Percentiles rank a stretch among this genome's conserved stretches.
phyloP scores from a whole-genome alignment of 2,329 filamentous ascomycete species.

The Cytospora mali region DNA sequence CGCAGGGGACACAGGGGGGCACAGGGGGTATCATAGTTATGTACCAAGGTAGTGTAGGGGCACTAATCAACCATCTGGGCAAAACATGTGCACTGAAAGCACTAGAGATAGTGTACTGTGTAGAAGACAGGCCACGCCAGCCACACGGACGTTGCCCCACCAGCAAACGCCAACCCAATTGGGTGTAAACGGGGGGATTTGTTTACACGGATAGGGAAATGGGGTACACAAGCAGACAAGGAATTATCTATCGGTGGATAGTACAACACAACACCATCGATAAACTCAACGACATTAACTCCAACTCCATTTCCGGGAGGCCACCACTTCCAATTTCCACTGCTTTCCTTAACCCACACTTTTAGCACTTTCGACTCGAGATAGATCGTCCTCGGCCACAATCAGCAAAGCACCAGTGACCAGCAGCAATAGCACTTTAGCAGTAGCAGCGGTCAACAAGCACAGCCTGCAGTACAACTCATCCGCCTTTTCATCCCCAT shows the following conservation, averaged over 20 bases:
- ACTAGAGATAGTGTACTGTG: background rate
- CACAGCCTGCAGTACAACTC: constrained; percentile 5
- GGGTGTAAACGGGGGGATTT: background rate
- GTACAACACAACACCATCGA: background rate
- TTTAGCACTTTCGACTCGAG: background rate
- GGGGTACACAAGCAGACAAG: background rate
- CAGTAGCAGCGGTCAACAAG: background rate
- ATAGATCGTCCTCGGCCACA: background rate
- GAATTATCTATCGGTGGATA: background rate
- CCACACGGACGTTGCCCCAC: background rate
- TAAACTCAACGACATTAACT: background rate
- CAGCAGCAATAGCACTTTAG: too few relatives aligned
- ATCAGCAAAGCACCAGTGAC: background rate
- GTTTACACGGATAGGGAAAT: background rate
- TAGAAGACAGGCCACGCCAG: background rate
- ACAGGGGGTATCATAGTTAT: background rate
- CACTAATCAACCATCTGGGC: background rate
- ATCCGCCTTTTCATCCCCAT: background rate
- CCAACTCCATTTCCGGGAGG: background rate
- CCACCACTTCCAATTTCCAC: background rate
- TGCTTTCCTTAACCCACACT: background rate
- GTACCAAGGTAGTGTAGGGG: background rate
- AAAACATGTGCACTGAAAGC: background rate
- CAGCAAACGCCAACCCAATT: background rate
- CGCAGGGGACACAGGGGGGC: background rate